A percentile compares a stretch with the other conserved stretches of the same genome.
Conservation (phyloP, 345 rosid genomes). For the Aethionema arabicum region DNA sequence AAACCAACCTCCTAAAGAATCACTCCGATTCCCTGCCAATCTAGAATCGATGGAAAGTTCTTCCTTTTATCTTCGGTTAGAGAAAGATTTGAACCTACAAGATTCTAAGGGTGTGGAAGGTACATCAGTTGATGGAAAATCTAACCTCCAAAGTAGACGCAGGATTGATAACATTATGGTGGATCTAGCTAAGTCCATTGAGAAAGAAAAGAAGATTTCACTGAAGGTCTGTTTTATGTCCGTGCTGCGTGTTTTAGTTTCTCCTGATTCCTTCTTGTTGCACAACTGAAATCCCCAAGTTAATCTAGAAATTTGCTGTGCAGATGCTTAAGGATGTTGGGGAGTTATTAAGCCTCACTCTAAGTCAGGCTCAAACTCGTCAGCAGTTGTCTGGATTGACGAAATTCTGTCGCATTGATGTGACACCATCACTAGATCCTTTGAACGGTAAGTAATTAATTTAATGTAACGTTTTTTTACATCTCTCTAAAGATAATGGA, state of each 20-base stretch:
- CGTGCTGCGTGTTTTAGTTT: constrained; percentile 8
- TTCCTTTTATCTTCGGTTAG: constrained; percentile 71
- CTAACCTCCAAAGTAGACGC: constrained; percentile 58
- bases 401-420: constrained; percentile 76
- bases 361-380: constrained; percentile 65
- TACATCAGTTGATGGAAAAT: constrained; percentile 49
- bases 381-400: constrained; percentile 81
- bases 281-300: background rate
- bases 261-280: background rate
- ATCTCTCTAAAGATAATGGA: constrained; percentile 8
- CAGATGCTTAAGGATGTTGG: constrained; percentile 89
- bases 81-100: constrained; percentile 47
- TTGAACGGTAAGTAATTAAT: constrained; percentile 55
- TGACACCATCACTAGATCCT: constrained; percentile 63
- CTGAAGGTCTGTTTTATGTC: constrained; percentile 56
- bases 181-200: constrained; percentile 80
- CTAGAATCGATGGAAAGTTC: constrained; percentile 54
- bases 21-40: constrained; percentile 74
- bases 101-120: constrained; percentile 49
- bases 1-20: constrained; percentile 48
- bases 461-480: constrained; percentile 1
- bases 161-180: constrained; percentile 64
- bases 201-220: constrained; percentile 87
- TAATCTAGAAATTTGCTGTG: constrained; percentile 24
- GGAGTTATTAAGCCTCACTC: constrained; percentile 72